Base-by-base conservation (phyloP, 192 early-diverging fungal species). In the Podila clonocystis region DNA sequence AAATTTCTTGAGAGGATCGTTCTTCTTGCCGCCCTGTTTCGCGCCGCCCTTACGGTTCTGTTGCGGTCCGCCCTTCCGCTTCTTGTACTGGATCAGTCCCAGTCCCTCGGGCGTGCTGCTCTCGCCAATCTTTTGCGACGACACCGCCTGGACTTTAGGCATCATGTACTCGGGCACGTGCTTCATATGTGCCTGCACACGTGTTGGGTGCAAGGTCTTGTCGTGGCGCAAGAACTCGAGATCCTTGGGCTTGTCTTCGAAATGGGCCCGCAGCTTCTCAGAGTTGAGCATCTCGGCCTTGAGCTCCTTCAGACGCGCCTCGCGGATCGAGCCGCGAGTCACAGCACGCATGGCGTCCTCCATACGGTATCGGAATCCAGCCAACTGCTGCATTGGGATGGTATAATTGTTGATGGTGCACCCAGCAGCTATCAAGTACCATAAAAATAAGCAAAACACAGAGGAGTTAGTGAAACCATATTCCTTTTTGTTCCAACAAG, bases 171-270 rank as follows among this genome's bases (percentile, higher is more conserved):
- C 87, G 11, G 98, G 98, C 17, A 98, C 90, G 72, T 97, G 93
- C 85, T 94, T 95, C 91, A 99, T 90, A 70, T 99, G 97, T 19
- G 87, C 84, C 78, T 94, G 94, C 5, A 97, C 90, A 57, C 91
- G 84, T 2, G 91, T 89, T 12, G 94, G 94, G 52, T 97, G 95
- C 19, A 98, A 82, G 7, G 93, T 90, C 75, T 91, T 90, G 82
- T 99, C 98, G 83, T 97, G 97, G 11, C 95, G 93, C 67, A 99
- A 77, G 38, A 94, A 95, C 36, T 94, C 92, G 58, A 98, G 77
- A 85, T 99, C 98, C 34, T 90, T 89, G 34, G 98, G 97, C 67
- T 97, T 97, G 77, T 97, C 95, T 82, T 97, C 96, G 84, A 99
- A 99, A 85, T 99, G 95, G 2, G 95, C 87, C 87, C 88, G 50